Evolutionary conservation across 345 rosid species (phyloP), one percentile per base, ranked within the genome.

Genomic region (Orychophragmus violaceus): DNA sequence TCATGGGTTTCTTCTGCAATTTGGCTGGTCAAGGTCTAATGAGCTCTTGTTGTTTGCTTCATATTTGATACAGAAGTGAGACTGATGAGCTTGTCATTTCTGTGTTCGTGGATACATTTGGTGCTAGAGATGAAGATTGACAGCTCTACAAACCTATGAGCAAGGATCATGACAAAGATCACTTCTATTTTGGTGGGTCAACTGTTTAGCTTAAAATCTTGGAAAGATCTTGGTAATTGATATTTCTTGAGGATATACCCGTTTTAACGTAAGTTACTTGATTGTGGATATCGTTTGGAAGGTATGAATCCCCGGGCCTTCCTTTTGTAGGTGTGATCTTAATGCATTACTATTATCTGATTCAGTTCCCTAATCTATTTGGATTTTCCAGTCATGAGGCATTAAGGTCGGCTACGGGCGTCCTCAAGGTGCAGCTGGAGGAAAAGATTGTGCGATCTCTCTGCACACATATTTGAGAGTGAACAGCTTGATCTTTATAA

Each of bases 381-480:
- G 50, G 35, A 39, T 22, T 21, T 63, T 79, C 86, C 84, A 92
- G 91, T 85, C 92, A 3, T 89, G 89, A 0, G 98, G 96, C 22
- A 92, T 92, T 74, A 92, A 92, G 87, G 76, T 87, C 1, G 98
- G 96, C 3, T 85, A 89, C 27, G 95, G 90, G 6, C 86, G 89
- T 22, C 71, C 82, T 11, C 96, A 86, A 76, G 93, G 93, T 49
- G 69, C 81, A 68, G 59, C 91, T 0, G 87, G 85, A 28, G 70
- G 86, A 17, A 84, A 95, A 75, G 93, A 88, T 55, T 91, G 97
- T 66, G 53, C 89, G 0, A 77, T 86, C 54, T 35, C 88, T 5
- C 93, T 88, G 76, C 33, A 41, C 28, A 37, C 37, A 46, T 46
- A 17, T 49, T 22, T 42, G 22, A 45, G n/a, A n/a, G n/a, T n/a